A percentile compares a stretch with the other conserved stretches of the same genome.
These are phyloP conservation scores for Orbilia quercus DNA, from an alignment of 2,329 filamentous ascomycete genomes.

Conservation along the genomic window DNA sequence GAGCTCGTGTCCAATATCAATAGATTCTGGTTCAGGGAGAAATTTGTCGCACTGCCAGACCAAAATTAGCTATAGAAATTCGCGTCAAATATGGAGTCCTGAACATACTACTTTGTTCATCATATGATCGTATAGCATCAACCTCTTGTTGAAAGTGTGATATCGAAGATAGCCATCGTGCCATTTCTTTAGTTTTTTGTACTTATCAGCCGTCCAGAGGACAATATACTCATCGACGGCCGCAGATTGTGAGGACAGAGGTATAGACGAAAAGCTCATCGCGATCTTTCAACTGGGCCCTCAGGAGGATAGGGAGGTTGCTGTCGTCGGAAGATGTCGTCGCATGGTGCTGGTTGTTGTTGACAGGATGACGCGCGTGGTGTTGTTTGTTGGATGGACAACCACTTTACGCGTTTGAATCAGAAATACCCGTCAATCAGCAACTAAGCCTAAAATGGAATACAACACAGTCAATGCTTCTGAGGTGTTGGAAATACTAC, in stretches of 20 bases:
- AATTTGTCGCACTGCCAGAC: conserved; percentile 59
- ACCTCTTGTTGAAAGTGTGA: conserved; percentile 60
- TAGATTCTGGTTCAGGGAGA: conserved; percentile 56
- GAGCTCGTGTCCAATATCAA: conserved; percentile 59
- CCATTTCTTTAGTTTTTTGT: conserved; percentile 61
- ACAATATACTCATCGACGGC: conserved; percentile 59
- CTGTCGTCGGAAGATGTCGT: conserved; percentile 1
- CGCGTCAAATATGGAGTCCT: not conserved
- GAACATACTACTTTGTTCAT: conserved; percentile 58
- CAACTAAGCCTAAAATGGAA: not conserved
- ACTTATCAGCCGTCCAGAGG: conserved; percentile 60
- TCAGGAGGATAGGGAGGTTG: conserved; percentile 18
- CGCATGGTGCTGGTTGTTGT: not conserved
- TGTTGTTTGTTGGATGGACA: not conserved
- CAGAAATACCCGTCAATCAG: not conserved
- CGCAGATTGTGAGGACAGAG: conserved; percentile 57
- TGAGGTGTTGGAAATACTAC: conserved; percentile 12
- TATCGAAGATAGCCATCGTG: conserved; percentile 60
- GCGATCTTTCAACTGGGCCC: conserved; percentile 32
- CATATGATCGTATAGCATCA: conserved; percentile 60
- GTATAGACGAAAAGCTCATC: conserved; percentile 48
- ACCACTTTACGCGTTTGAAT: conserved; percentile 25
- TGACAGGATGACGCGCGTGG: conserved; percentile 2
- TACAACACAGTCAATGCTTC: too few relatives aligned
- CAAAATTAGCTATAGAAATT: not conserved